phyloP scores from a whole-genome alignment of 495 filamentous ascomycete genomes.

The Daldinia grandis region DNA sequence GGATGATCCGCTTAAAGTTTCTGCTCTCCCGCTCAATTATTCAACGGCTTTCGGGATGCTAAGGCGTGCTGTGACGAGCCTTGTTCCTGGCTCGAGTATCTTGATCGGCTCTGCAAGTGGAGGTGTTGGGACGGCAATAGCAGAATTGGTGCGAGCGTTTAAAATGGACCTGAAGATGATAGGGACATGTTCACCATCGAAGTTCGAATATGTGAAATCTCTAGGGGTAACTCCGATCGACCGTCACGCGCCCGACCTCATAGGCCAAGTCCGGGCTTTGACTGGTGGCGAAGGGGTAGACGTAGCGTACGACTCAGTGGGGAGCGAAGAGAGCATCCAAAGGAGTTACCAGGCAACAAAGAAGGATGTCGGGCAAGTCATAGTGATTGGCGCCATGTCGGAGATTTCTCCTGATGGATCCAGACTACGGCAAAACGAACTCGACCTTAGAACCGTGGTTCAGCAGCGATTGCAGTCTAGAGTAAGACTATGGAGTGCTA shows the following conservation, averaged over 20 bases:
- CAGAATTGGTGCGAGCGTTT: background rate
- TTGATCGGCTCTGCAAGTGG: constrained; percentile 7
- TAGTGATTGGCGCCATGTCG: background rate
- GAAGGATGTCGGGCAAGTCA: background rate
- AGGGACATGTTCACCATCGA: constrained; percentile 1
- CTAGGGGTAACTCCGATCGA: background rate
- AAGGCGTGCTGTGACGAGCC: background rate
- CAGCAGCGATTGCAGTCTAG: background rate
- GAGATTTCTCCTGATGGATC: background rate
- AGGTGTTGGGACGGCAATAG: constrained; percentile 4
- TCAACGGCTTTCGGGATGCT: constrained; percentile 5
- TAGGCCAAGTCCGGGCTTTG: background rate
- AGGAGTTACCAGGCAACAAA: background rate
- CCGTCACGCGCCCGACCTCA: background rate
- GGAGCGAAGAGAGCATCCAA: background rate
- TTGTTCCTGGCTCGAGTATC: background rate
- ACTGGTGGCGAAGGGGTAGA: background rate
- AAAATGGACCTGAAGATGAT: constrained; percentile 2
- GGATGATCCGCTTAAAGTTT: background rate
- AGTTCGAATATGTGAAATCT: constrained; percentile 13
- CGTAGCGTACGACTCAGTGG: background rate
- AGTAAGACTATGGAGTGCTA: background rate
- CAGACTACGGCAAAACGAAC: background rate
- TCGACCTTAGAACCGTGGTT: background rate
- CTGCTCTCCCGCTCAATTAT: background rate